A percentile compares a stretch with the other conserved stretches of the same genome.
Evolutionary conservation across 352 stramenopile species (phyloP).

Genomic region (Phytophthora macrochlamydospora): DNA sequence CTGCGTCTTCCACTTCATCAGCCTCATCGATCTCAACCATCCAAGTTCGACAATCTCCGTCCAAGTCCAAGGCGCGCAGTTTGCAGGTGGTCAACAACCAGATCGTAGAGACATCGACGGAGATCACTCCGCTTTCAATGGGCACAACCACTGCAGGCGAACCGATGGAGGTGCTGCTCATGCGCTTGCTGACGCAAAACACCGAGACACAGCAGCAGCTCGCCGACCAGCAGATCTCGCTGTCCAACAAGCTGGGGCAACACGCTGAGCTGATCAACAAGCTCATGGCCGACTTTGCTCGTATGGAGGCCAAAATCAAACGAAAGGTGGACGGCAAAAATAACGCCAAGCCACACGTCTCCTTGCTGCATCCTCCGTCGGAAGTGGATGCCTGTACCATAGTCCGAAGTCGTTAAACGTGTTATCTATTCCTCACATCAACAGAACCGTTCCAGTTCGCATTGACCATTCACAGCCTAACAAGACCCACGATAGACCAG

Average conservation of each 20-base stretch:
- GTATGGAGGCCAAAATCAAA: slow-evolving; percentile 83
- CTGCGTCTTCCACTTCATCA: slow-evolving; percentile 34
- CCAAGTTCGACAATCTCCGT: slow-evolving; percentile 6
- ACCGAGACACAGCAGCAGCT: slow-evolving; percentile 86
- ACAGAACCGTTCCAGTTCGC: too few species aligned
- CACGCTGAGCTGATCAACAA: slow-evolving; percentile 79
- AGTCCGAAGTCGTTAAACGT: too few species aligned
- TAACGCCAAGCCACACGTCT: slow-evolving; percentile 5
- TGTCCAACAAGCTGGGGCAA: slow-evolving; percentile 63
- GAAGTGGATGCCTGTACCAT: slow-evolving; percentile 3
- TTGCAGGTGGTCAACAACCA: slow-evolving; percentile 4
- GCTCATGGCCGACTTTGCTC: slow-evolving; percentile 74
- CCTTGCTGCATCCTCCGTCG: slow-evolving; percentile 7
- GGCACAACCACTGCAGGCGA: slow-evolving; percentile 30
- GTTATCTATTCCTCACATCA: too few species aligned
- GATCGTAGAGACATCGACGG: slow-evolving; percentile 16
- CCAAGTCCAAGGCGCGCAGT: slow-evolving; percentile 7
- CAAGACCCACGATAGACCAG: background rate
- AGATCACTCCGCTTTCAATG: slow-evolving; percentile 35
- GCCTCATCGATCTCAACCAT: slow-evolving; percentile 35
- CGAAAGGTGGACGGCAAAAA: slow-evolving; percentile 37
- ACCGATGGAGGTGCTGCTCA: slow-evolving; percentile 77
- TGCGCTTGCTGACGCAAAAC: slow-evolving; percentile 83
- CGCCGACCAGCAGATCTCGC: slow-evolving; percentile 73
- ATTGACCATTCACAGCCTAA: too few species aligned